phyloP scores from a whole-genome alignment of 1,139 yeast genomes.

The Geotrichum europaeum region DNA sequence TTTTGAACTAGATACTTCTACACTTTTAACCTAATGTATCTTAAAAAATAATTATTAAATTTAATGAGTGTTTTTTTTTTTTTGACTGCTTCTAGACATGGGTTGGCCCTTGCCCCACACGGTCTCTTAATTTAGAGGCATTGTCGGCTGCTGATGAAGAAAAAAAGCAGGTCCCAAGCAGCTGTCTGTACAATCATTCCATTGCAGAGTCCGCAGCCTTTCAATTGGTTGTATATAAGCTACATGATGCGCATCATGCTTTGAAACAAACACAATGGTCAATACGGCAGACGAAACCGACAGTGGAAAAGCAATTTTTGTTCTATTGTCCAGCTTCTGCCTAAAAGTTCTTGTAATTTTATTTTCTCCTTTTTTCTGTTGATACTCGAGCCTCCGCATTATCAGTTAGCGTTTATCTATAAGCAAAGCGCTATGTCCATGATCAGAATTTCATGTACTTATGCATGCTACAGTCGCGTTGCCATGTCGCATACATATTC shows the following conservation, averaged over 20 bases:
- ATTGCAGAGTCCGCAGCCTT: neutral
- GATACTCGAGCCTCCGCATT: neutral
- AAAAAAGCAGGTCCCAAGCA: neutral
- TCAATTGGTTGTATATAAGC: neutral
- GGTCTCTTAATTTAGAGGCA: neutral
- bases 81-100: neutral
- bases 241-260: neutral
- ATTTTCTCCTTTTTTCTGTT: neutral
- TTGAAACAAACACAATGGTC: neutral
- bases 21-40: too few species aligned
- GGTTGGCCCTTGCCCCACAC: neutral
- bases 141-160: neutral
- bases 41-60: too few species aligned
- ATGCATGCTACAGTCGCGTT: neutral
- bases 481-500: neutral
- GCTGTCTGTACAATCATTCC: neutral
- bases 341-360: neutral
- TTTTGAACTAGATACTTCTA: too few species aligned
- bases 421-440: neutral
- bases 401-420: neutral
- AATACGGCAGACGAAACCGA: neutral
- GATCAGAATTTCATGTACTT: neutral
- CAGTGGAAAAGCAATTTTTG: neutral
- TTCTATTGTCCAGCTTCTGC: neutral
- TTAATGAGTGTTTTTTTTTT: neutral